Conservation (phyloP, 352 stramenopile species). For the Peronospora farinosa region DNA sequence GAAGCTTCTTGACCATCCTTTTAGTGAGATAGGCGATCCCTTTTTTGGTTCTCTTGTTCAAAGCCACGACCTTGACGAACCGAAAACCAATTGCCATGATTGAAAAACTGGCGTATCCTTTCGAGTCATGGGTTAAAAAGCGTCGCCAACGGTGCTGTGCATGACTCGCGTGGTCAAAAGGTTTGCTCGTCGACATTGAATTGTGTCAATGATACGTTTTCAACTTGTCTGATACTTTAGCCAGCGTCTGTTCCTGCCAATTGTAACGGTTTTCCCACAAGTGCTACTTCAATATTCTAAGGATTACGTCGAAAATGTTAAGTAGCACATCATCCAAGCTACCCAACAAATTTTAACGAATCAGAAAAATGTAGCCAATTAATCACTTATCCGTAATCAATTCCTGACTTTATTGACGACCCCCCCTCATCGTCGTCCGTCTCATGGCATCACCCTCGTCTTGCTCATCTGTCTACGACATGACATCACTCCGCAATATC, state of each 20-base stretch:
- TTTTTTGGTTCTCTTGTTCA: slow-evolving; percentile 22
- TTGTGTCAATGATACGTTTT: not conserved
- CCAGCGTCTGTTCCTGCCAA: not conserved
- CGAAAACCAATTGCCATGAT: slow-evolving; percentile 24
- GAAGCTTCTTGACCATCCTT: slow-evolving; percentile 23
- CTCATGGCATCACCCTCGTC: slow-evolving; percentile 10
- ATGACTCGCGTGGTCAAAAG: slow-evolving; percentile 21
- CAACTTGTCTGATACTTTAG: no score
- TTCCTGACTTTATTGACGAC: not conserved
- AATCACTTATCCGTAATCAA: not conserved
- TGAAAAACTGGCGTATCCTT: slow-evolving; percentile 25
- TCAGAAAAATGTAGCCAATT: not conserved
- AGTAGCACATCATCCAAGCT: no score
- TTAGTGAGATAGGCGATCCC: slow-evolving; percentile 25
- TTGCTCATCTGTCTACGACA: slow-evolving; percentile 4
- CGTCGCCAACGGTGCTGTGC: slow-evolving; percentile 25
- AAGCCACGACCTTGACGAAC: slow-evolving; percentile 17
- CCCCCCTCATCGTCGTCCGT: not conserved
- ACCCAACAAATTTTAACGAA: no score
- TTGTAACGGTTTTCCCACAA: not conserved
- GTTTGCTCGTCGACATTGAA: slow-evolving; percentile 13
- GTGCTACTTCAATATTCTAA: no score
- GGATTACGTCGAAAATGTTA: no score
- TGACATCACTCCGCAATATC: slow-evolving; percentile 12
- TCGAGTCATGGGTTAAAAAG: slow-evolving; percentile 25